Evolutionary conservation across 305 asterid species (phyloP), one percentile per base, ranked within the genome.

Genomic region (Solanum aculeatissimum): DNA sequence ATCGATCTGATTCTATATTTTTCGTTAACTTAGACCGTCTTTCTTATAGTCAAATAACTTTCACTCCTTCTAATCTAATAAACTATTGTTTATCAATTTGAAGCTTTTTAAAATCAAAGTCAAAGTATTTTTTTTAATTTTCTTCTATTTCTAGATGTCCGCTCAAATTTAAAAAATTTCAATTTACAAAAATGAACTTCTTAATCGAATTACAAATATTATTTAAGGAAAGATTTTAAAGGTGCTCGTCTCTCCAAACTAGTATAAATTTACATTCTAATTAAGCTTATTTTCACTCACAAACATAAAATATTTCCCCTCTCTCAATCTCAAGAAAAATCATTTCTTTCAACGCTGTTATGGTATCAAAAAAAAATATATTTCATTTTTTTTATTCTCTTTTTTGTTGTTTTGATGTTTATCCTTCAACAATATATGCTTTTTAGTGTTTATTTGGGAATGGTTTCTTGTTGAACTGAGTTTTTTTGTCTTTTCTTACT

Each of bases 351-450:
- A 87, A 87, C 87, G 92, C 95, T 86, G 84, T 92, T 16, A 94
- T 93, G 98, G 97, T 95, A 84, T 43, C 74, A 49, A 77, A 77
- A 49, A 77, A 77, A 45, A 11, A 40, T 16, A 19, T 43, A 9
- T 21, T 42, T 15, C 9, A 27, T 25, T 84, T 54, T 6, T 58
- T 27, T 25, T 83, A 16, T 4, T 60, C 27, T 21, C 18, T 53
- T 83, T 71, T 38, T n/a, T 12, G 1, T 70, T 82, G 21, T 35
- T 65, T 49, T 81, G 27, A 53, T 63, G 19, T 19, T 71, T 19
- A 27, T 32, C 63, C 18, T 13, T 70, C 23, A 4, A 3, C 4
- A 15, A 25, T 29, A 69, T 84, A 72, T 23, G 55, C 35, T 5
- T 82, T 65, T 57, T 55, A 11, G 19, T 32, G 4, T 63, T 85